Evolutionary conservation across 116 monocot genomes (phyloP).

Genomic region (Trichopus zeylanicus): DNA sequence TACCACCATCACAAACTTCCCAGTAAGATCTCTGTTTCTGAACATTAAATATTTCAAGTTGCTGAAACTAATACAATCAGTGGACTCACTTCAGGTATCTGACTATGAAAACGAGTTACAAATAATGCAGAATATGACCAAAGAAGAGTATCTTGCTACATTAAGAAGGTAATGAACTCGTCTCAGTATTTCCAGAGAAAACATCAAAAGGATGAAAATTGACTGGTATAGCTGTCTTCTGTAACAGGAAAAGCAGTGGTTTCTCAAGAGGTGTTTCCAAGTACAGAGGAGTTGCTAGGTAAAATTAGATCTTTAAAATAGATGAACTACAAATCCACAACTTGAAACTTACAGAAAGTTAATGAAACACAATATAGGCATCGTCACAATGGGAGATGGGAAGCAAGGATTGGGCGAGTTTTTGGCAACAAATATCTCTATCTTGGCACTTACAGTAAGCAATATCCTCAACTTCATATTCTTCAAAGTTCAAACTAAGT

Average conservation of each 20-base stretch:
- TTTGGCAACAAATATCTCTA: conserved; percentile 45
- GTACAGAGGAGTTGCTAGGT: conserved; percentile 43
- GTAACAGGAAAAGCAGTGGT: conserved; percentile 31
- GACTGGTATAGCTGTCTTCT: neutral
- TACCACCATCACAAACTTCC: conserved; percentile 35
- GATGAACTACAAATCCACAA: too few species aligned
- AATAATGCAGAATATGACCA: conserved; percentile 31
- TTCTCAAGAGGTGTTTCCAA: conserved; percentile 43
- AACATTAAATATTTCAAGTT: neutral
- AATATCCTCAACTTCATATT: neutral
- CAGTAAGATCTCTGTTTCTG: conserved; percentile 9
- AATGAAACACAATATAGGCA: conserved; percentile 16
- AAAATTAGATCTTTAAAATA: too few species aligned
- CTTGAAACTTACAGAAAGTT: too few species aligned
- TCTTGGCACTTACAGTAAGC: conserved; percentile 38
- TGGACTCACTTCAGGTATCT: conserved; percentile 19
- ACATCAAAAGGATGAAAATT: neutral
- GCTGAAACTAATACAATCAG: neutral
- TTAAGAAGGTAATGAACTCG: conserved; percentile 19
- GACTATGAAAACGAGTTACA: conserved; percentile 36
- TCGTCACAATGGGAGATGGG: conserved; percentile 44
- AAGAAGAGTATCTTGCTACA: conserved; percentile 39
- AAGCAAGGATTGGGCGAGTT: conserved; percentile 38
- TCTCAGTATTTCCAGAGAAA: neutral
- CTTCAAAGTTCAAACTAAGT: neutral